Evolutionary conservation across 192 early-diverging fungal species (phyloP).

Genomic region (Glomus cerebriforme): DNA sequence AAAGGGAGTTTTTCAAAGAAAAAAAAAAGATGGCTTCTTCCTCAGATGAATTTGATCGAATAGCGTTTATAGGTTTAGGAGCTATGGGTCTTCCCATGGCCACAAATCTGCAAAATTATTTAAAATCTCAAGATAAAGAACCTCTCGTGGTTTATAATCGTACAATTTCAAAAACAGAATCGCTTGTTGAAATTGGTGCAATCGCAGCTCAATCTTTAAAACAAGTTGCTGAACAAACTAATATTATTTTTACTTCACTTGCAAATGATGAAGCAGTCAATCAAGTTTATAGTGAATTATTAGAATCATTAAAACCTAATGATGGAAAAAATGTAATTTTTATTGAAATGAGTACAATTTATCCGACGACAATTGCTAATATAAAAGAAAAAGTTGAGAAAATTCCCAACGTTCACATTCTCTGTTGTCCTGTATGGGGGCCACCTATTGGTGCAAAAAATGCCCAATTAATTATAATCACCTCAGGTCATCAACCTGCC

Average conservation of each 20-base stretch:
- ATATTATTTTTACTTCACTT: conserved; percentile 65
- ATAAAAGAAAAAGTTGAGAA: conserved; percentile 35
- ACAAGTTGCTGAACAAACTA: conserved; percentile 43
- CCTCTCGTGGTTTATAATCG: conserved; percentile 68
- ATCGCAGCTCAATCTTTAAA: conserved; percentile 39
- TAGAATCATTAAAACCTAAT: conserved; percentile 19
- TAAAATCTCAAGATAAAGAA: conserved; percentile 34
- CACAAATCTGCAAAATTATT: conserved; percentile 56
- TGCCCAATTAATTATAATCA: conserved; percentile 55
- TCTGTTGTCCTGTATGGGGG: conserved; percentile 61
- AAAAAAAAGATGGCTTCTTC: not conserved
- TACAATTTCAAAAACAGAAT: conserved; percentile 47
- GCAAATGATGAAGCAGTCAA: conserved; percentile 61
- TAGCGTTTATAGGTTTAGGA: conserved; percentile 9
- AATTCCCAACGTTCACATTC: conserved; percentile 32
- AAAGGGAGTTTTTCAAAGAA: not conserved
- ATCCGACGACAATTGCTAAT: conserved; percentile 42
- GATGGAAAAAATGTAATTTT: conserved; percentile 46
- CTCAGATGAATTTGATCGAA: not conserved
- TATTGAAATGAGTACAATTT: conserved; percentile 63
- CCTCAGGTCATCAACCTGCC: conserved; percentile 48
- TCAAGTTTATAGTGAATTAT: conserved; percentile 44
- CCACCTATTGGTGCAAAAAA: conserved; percentile 48
- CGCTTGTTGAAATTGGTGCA: conserved; percentile 45
- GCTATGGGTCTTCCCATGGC: conserved; percentile 55